Conservation (phyloP, 73 alveolate genomes). For the Paramecium tetraurelia region DNA sequence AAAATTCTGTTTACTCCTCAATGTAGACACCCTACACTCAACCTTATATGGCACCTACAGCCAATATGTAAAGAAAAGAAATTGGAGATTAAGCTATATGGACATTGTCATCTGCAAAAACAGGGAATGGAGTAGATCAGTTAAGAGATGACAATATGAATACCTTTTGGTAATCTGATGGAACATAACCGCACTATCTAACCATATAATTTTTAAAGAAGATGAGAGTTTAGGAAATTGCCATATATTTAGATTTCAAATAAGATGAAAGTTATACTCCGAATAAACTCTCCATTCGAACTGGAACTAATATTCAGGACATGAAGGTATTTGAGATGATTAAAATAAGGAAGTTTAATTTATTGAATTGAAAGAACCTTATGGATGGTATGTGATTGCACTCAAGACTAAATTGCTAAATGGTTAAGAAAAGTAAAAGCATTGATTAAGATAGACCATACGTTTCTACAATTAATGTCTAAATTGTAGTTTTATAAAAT, state of each 20-base stretch:
- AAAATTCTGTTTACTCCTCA: background rate
- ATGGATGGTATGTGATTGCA: conserved; percentile 95
- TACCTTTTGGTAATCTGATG: conserved; percentile 99
- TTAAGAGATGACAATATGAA: conserved; percentile 91
- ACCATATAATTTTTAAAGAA: conserved; percentile 91
- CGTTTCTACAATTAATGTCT: conserved; percentile 88
- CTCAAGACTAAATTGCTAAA: conserved; percentile 53
- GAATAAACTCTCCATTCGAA: conserved; percentile 86
- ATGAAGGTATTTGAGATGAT: conserved; percentile 63
- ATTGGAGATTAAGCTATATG: conserved; percentile 98
- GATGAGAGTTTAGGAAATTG: conserved; percentile 89
- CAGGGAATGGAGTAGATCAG: conserved; percentile 98
- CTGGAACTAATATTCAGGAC: conserved; percentile 94
- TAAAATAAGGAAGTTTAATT: conserved; percentile 76
- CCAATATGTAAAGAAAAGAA: conserved; percentile 69
- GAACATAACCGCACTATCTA: conserved; percentile 97
- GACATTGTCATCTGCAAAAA: conserved; percentile 95
- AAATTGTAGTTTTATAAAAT: conserved; percentile 92
- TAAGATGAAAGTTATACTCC: conserved; percentile 99
- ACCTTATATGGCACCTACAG: background rate
- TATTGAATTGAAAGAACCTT: conserved; percentile 96
- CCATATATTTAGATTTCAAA: conserved; percentile 95
- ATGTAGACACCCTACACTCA: background rate
- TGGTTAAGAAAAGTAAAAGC: conserved; percentile 48
- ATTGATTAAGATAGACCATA: conserved; percentile 71